Evolutionary conservation across 2,329 filamentous ascomycete species (phyloP), one percentile per base, ranked within the genome.

Genomic region (Diaporthe velutina): DNA sequence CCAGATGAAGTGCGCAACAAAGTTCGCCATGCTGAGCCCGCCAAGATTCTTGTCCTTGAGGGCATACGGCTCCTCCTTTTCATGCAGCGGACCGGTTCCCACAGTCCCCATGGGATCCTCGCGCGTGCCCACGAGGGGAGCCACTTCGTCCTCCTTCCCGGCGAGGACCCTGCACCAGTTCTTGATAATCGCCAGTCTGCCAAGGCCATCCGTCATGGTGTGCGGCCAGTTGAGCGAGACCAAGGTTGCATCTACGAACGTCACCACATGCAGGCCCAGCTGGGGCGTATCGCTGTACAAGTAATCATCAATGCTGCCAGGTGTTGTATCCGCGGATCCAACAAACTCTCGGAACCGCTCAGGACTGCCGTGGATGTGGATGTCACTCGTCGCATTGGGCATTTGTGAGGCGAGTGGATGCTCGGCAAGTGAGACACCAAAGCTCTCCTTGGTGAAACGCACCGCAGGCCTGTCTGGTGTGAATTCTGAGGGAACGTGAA

Each of bases 231-330:
- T 80, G 0, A 90, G 76, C 0, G 83, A 82, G 2, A 90, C 80
- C 0, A 90, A 78, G 0, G 89, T 90, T 0, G 86, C 85, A 73
- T 91, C 85, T 4, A 77, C 78, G 77, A 90, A 90, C 0, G 84
- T 83, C 4, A 85, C 83, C 55, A 90, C 81, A 75, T 88, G 86
- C 6, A 90, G 79, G 5, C 83, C 83, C 6, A 90, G 78, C 77
- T 86, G 85, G 0, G 88, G 88, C 25, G 77, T 79, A 77, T 89
- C 87, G 6, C 78, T 75, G 57, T 79, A 78, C 17, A 87, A 64
- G 74, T 85, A 87, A 72, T 88, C 86, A 1, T 82, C 78, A 0
- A 87, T 76, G 3, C 76, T 81, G 15, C 75, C 77, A 45, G 38
- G 58, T 1, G 83, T 83, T 2, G 75, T 79, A 8, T 77, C 78